phyloP scores from a whole-genome alignment of 2,329 filamentous ascomycete species.

The Esteya vermicola region DNA sequence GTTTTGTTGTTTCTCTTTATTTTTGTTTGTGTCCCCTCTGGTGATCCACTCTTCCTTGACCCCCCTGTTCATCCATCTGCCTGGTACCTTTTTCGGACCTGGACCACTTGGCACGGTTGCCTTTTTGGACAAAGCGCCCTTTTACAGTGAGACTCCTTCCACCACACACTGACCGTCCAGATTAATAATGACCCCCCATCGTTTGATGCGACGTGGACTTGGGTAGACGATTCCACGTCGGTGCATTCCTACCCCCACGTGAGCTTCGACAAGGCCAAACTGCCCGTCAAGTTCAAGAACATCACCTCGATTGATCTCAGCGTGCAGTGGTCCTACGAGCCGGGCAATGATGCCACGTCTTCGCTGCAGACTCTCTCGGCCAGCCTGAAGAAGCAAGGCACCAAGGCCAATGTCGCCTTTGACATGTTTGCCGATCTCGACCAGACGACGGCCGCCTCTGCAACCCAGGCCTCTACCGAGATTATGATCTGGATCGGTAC shows the following conservation, averaged over 20 bases:
- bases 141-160: too few species aligned
- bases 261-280: background rate
- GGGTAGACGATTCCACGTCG: background rate
- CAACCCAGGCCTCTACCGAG: constrained; percentile 1
- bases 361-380: background rate
- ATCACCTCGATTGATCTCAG: background rate
- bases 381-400: background rate
- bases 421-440: constrained; percentile 3
- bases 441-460: background rate
- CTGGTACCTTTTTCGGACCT: background rate
- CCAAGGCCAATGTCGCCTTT: constrained; percentile 3
- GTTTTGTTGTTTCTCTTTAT: too few species aligned
- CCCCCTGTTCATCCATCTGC: background rate
- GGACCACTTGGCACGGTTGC: background rate
- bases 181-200: constrained; percentile 1
- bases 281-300: background rate
- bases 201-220: constrained; percentile 3
- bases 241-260: constrained; percentile 5
- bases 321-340: background rate
- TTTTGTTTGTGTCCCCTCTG: background rate
- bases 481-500: constrained; percentile 4
- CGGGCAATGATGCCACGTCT: constrained; percentile 1
- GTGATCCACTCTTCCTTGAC: background rate
- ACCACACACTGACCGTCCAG: too few species aligned
- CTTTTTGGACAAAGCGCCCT: too few species aligned